phyloP scores from a whole-genome alignment of 2,329 filamentous ascomycete genomes.

The Xylaria sp. region DNA sequence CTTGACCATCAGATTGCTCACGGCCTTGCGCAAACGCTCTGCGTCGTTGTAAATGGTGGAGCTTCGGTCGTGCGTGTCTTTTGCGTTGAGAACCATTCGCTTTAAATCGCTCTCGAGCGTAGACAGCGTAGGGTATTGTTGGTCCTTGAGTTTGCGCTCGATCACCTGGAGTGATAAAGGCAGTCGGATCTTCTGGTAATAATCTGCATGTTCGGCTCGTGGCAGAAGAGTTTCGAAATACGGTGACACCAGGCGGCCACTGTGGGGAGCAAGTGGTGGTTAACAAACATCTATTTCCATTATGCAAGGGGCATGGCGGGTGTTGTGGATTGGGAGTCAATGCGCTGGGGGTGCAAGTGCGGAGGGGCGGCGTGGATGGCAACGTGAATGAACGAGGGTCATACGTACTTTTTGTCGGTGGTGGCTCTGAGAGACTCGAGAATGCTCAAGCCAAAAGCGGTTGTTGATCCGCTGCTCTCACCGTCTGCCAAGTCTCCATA shows the following conservation, averaged over 20 bases:
- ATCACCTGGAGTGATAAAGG: conserved; percentile 75
- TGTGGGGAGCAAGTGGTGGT: conserved; percentile 32
- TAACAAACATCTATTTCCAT: conserved; percentile 9
- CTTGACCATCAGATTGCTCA: conserved; percentile 83
- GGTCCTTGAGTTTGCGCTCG: conserved; percentile 65
- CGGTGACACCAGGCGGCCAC: conserved; percentile 67
- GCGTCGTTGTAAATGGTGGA: conserved; percentile 76
- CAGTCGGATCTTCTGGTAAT: conserved; percentile 71
- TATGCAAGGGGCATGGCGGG: neutral
- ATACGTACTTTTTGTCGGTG: conserved; percentile 71
- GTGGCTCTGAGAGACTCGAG: conserved; percentile 70
- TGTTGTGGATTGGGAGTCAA: neutral
- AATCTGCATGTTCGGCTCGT: conserved; percentile 60
- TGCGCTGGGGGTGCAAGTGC: neutral
- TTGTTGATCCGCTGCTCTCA: conserved; percentile 64
- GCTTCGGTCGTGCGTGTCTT: conserved; percentile 71
- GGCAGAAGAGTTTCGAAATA: conserved; percentile 70
- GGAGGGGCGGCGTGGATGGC: neutral
- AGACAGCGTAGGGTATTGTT: conserved; percentile 65
- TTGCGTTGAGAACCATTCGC: conserved; percentile 81
- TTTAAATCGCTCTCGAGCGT: conserved; percentile 80
- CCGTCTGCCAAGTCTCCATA: conserved; percentile 47
- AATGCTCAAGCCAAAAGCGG: conserved; percentile 65
- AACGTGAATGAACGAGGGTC: conserved; percentile 1
- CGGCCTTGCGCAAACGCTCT: conserved; percentile 77